Percentiles rank a stretch among this genome's conserved stretches.
Evolutionary conservation across 352 stramenopile species (phyloP).

Genomic region (Elongisporangium prolatum): DNA sequence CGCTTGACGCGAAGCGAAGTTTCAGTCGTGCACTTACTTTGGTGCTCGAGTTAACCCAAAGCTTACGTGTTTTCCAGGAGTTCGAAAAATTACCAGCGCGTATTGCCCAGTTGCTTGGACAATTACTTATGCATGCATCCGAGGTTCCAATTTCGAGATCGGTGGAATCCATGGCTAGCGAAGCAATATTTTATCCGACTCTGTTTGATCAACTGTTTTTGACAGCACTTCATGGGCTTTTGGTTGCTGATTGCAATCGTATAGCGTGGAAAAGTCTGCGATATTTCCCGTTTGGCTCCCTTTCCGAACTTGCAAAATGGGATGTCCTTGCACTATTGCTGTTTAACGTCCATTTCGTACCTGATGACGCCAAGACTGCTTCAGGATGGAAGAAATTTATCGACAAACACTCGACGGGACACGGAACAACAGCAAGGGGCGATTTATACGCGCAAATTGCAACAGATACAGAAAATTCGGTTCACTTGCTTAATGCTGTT

Average conservation of each 20-base stretch:
- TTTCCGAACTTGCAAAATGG: conserved; percentile 78
- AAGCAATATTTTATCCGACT: conserved; percentile 61
- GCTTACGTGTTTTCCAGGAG: conserved; percentile 66
- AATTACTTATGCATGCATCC: conserved; percentile 57
- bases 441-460: conserved; percentile 56
- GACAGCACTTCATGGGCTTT: conserved; percentile 66
- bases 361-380: conserved; percentile 47
- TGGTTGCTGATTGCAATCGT: conserved; percentile 73
- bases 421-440: conserved; percentile 27
- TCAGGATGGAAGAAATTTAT: conserved; percentile 68
- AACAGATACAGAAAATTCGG: conserved; percentile 54
- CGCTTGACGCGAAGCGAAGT: conserved; percentile 68
- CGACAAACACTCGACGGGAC: conserved; percentile 26
- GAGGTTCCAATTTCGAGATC: conserved; percentile 41
- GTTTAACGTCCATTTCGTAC: conserved; percentile 68
- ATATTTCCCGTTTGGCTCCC: conserved; percentile 61
- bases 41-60: conserved; percentile 71
- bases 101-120: conserved; percentile 62
- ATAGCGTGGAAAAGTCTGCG: conserved; percentile 70
- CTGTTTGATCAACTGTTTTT: conserved; percentile 85
- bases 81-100: conserved; percentile 76
- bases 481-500: conserved; percentile 69
- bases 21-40: conserved; percentile 73
- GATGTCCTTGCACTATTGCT: conserved; percentile 72
- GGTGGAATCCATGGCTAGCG: conserved; percentile 13